phyloP scores from a whole-genome alignment of 2,329 filamentous ascomycete species.

The Monilinia fructicola region DNA sequence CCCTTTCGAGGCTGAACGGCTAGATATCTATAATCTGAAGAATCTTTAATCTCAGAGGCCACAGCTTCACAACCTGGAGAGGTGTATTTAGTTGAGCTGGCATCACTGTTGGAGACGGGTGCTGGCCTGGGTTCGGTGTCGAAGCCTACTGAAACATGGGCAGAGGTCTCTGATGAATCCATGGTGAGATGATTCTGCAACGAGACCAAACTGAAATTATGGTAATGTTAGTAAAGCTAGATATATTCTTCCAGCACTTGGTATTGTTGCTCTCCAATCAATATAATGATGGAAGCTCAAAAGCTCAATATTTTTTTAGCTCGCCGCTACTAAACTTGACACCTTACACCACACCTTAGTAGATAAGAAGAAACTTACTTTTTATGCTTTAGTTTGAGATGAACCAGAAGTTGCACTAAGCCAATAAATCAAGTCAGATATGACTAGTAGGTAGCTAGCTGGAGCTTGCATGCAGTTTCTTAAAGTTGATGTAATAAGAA shows the following conservation, averaged over 20 bases:
- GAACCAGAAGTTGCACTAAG: not conserved
- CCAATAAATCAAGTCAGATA: not conserved
- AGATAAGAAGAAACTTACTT: not conserved
- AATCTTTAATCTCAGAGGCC: not conserved
- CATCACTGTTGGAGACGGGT: not conserved
- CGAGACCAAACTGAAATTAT: not conserved
- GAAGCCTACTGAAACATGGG: not conserved
- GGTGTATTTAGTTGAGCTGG: not conserved
- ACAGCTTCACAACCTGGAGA: constrained; percentile 1
- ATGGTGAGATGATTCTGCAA: not conserved
- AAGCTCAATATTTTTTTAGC: constrained; percentile 2
- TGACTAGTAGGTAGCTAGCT: not conserved
- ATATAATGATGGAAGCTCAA: not conserved
- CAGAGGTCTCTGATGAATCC: not conserved
- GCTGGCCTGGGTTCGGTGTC: not conserved
- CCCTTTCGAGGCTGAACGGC: not conserved
- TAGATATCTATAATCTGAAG: not conserved
- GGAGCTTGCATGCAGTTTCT: not conserved
- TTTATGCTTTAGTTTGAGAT: not conserved
- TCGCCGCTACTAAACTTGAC: not conserved
- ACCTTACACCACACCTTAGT: not conserved
- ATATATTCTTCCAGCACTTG: not conserved
- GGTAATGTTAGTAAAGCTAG: not conserved
- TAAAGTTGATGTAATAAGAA: not conserved
- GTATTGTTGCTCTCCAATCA: too few species aligned